Base-by-base conservation (phyloP, 2,329 filamentous ascomycete species). In the Apiospora marii region DNA sequence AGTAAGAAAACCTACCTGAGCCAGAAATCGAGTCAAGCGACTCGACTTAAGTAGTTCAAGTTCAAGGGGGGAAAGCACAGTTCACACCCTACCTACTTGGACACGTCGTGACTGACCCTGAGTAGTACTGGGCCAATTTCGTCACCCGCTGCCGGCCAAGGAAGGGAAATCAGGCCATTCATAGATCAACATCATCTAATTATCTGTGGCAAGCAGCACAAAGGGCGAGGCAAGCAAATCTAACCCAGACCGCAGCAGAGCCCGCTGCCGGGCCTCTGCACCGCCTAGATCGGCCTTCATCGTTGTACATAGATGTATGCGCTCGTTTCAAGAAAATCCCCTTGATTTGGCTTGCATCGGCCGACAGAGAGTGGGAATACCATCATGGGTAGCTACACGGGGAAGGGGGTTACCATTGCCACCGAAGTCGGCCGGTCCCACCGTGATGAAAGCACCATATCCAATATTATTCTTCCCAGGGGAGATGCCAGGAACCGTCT, bases 381-480 rank as follows among this genome's bases (percentile, higher is more conserved):
- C 51, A 34, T 34, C 24, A 34, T 61, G 53, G 30, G 16, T 37
- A 61, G 53, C 27, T 61, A 41, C 58, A 64, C 58, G 12, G 24
- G 58, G 27, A 51, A 51, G 46, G 46, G 46, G 30, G 53, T 24
- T 41, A 64, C 37, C 37, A 41, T 41, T 41, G 58, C 3, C 53
- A 64, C 58, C 58, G 58, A 64, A 7, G 19, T n/a, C 58, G 58
- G 58, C 58, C 58, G 30, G 58, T 64, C n/a, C 53, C 53, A 61
- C 30, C 53, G 22, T 19, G 30, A 61, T n/a, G 53, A 41, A 41
- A 41, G 37, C 37, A 30, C 30, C 30, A 37, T 19, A 61, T 19
- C 30, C 12, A n/a, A 37, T 37, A 34, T 61, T 37, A 10, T 41
- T 19, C 34, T 22, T 64, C 7, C 37, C 37, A 41, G 51, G 49